These are phyloP conservation scores for Chlorella variabilis DNA, from an alignment of 163 green algal genomes.

Conservation along the genomic window DNA sequence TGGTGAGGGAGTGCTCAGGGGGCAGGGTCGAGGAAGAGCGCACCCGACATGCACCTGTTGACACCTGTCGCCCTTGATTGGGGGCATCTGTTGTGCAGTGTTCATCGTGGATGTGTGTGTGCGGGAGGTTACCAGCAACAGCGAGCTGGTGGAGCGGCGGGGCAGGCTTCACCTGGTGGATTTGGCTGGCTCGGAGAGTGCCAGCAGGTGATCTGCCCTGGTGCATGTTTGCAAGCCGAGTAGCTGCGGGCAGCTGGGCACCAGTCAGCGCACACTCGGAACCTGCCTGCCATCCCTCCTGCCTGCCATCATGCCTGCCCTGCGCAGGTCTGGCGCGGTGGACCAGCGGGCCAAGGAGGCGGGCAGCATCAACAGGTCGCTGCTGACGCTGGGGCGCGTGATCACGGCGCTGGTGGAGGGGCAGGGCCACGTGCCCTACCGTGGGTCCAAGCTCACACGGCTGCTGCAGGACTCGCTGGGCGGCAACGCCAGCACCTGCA, in stretches of 20 bases:
- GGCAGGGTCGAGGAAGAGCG: too few species aligned
- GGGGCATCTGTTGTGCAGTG: conserved; percentile 41
- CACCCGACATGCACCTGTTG: too few species aligned
- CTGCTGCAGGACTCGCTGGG: conserved; percentile 97
- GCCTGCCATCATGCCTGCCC: conserved; percentile 14
- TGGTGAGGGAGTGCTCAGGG: conserved; percentile 20
- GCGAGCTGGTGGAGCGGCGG: conserved; percentile 96
- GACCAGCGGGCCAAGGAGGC: conserved; percentile 82
- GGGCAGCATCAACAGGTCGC: conserved; percentile 97
- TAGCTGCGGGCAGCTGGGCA: background rate
- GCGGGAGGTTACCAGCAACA: conserved; percentile 86
- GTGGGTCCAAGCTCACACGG: conserved; percentile 97
- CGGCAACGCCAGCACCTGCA: conserved; percentile 97
- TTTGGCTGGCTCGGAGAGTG: conserved; percentile 92
- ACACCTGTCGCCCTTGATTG: too few species aligned
- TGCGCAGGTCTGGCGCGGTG: conserved; percentile 70
- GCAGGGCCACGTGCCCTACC: conserved; percentile 69
- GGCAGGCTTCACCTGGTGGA: conserved; percentile 99
- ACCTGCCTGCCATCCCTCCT: background rate
- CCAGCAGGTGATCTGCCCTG: background rate
- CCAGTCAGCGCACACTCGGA: too few species aligned
- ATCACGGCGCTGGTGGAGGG: conserved; percentile 93
- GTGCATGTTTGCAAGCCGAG: too few species aligned
- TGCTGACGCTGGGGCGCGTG: conserved; percentile 96
- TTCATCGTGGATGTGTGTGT: conserved; percentile 97